Evolutionary conservation across 2,329 filamentous ascomycete species (phyloP).

Genomic region (Phaeoacremonium minimum): DNA sequence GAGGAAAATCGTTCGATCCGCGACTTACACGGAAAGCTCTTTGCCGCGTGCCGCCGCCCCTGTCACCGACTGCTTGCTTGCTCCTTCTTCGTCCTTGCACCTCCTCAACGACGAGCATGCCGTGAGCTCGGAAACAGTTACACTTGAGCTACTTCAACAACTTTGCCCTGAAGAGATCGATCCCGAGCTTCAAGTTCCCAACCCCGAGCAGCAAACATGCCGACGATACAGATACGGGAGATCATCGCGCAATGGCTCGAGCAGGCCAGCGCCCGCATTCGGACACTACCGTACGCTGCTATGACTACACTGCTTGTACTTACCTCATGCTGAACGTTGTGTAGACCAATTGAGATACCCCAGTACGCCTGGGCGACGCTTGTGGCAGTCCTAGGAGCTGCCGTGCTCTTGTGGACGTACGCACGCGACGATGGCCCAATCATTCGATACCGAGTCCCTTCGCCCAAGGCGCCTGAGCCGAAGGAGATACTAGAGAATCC

Average conservation of each 20-base stretch:
- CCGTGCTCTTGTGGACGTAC: slow-evolving; percentile 2
- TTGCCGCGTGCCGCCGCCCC: no score
- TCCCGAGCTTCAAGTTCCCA: no score
- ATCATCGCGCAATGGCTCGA: slow-evolving; percentile 7
- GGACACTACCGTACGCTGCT: slow-evolving; percentile 7
- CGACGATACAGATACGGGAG: slow-evolving; percentile 6
- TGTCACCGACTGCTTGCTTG: no score
- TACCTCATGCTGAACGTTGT: not conserved
- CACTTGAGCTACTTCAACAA: no score
- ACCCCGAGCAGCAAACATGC: no score
- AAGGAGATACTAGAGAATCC: slow-evolving; percentile 54
- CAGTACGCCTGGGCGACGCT: slow-evolving; percentile 4
- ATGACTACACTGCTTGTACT: not conserved
- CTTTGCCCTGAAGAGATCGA: no score
- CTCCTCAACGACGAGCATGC: no score
- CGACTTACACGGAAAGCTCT: no score
- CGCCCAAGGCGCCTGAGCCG: slow-evolving; percentile 57
- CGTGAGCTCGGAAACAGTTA: no score
- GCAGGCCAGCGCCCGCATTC: slow-evolving; percentile 7
- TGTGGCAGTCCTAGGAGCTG: slow-evolving; percentile 3
- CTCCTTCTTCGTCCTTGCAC: no score
- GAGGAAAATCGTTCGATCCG: no score
- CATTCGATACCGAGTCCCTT: slow-evolving; percentile 55
- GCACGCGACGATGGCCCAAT: slow-evolving; percentile 30
- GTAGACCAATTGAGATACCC: slow-evolving; percentile 4